These are phyloP conservation scores for Eucalyptus cladocalyx DNA, from an alignment of 345 rosid genomes.

Conservation along the genomic window DNA sequence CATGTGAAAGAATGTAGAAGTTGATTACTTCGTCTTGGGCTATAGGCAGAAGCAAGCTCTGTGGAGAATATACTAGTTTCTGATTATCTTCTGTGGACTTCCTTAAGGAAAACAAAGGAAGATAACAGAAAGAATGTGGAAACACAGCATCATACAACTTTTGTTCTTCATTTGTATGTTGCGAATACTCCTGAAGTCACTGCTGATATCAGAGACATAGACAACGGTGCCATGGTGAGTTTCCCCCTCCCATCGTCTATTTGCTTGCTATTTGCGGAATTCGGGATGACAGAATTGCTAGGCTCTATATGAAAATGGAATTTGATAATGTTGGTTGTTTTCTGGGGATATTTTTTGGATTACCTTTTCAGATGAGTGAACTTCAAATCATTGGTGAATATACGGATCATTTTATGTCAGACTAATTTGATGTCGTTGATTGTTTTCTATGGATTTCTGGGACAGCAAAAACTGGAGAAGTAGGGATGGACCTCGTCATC, in stretches of 20 bases:
- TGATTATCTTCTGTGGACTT: background rate
- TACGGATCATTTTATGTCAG: background rate
- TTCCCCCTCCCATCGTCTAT: background rate
- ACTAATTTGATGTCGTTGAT: background rate
- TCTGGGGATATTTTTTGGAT: too few species aligned
- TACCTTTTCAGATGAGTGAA: too few species aligned
- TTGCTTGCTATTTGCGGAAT: background rate
- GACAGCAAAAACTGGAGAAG: conserved; percentile 50
- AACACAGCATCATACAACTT: conserved; percentile 27
- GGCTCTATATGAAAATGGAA: background rate
- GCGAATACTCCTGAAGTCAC: conserved; percentile 80
- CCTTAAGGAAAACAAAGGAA: background rate
- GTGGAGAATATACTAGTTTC: background rate
- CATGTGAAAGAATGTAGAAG: background rate
- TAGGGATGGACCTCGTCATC: background rate
- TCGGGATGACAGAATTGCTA: background rate
- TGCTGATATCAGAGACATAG: conserved; percentile 90
- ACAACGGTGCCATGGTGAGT: conserved; percentile 70
- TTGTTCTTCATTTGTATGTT: conserved; percentile 83
- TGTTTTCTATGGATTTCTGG: conserved; percentile 49
- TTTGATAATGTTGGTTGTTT: background rate
- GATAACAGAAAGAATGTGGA: background rate
- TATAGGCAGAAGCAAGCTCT: background rate
- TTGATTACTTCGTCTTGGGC: background rate
- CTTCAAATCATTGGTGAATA: background rate